Base-by-base conservation (phyloP, 805 yeast species). In the Teunomyces cretensis region DNA sequence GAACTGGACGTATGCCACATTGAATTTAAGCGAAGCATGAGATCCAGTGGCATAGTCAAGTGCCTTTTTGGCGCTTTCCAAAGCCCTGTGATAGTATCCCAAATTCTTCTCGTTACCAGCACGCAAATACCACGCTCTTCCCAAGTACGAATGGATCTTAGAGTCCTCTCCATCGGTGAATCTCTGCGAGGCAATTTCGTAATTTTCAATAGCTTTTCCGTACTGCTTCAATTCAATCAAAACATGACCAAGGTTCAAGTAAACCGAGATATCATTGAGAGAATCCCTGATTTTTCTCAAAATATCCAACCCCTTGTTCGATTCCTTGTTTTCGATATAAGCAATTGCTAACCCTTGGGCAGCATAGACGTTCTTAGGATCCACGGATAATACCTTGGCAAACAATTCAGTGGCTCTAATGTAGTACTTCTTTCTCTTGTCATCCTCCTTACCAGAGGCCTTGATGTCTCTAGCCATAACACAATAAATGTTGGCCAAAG, bases 341-440 rank as follows among this genome's bases (percentile, higher is more conserved):
- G 90, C 81, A 45, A 94, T 89, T 1, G 97, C 98, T 50, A 94
- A 76, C 44, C 99, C 99, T 65, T 94, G 99, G 1, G 99, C 98
- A 4, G 99, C 99, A 69, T 84, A 94, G 1, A 91, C 92, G 61
- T 92, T 88, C 53, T 78, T 74, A 2, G 91, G 81, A 67, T 94
- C 98, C 24, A 90, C 67, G 41, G 86, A 83, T 43, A 94, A 70
- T 1, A 89, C 97, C 67, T 94, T 94, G 57, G 89, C 87, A 63
- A 82, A 92, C 47, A 94, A 73, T 66, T 92, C 97, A 11, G 91
- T 86, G n/a, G 97, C 97, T 64, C 96, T 81, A 37, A 84, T 73
- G 61, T 86, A 92, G 44, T 89, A 85, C 52, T 84, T 86, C 53
- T 81, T 81, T 50, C 78, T 77, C 62, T 82, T 86, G 19, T 70